Conservation (phyloP, 2,329 filamentous ascomycete genomes). For the Aspergillus piperis region DNA sequence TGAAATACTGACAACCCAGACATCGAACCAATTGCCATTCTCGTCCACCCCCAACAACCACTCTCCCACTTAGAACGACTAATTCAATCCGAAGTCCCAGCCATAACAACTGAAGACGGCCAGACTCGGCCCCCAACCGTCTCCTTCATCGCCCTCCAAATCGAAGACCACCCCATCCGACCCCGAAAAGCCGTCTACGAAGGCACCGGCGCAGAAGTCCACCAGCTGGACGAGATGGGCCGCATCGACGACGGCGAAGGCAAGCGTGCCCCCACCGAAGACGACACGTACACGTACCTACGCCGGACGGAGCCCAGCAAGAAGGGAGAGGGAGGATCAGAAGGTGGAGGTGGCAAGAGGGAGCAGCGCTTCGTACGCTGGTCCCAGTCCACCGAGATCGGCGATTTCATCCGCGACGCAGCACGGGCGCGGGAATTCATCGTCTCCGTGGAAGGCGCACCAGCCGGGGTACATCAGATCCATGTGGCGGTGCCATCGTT, state of each 20-base stretch:
- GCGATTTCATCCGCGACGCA: slow-evolving; percentile 90
- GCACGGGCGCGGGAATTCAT: slow-evolving; percentile 81
- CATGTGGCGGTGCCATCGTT: slow-evolving; percentile 82
- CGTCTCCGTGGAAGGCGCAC: slow-evolving; percentile 74
- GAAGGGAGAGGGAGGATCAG: slow-evolving; percentile 5
- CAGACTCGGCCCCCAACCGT: slow-evolving; percentile 72
- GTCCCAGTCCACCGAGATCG: slow-evolving; percentile 85
- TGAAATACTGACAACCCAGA: slow-evolving; percentile 36
- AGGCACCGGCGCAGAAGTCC: slow-evolving; percentile 46
- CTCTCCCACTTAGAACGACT: slow-evolving; percentile 86
- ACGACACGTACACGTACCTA: slow-evolving; percentile 69
- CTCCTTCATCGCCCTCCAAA: slow-evolving; percentile 77
- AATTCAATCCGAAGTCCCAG: slow-evolving; percentile 82
- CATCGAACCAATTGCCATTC: slow-evolving; percentile 80
- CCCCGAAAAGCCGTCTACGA: slow-evolving; percentile 41
- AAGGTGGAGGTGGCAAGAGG: neutral
- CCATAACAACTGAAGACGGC: slow-evolving; percentile 61
- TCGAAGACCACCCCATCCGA: slow-evolving; percentile 60
- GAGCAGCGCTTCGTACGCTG: slow-evolving; percentile 73
- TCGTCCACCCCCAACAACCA: slow-evolving; percentile 87
- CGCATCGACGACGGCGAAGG: neutral
- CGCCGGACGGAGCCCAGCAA: slow-evolving; percentile 47
- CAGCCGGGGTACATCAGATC: slow-evolving; percentile 64
- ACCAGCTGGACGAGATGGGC: slow-evolving; percentile 19
- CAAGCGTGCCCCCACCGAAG: slow-evolving; percentile 40